Conservation (phyloP, 495 filamentous ascomycete genomes). For the Penicillium silybi region DNA sequence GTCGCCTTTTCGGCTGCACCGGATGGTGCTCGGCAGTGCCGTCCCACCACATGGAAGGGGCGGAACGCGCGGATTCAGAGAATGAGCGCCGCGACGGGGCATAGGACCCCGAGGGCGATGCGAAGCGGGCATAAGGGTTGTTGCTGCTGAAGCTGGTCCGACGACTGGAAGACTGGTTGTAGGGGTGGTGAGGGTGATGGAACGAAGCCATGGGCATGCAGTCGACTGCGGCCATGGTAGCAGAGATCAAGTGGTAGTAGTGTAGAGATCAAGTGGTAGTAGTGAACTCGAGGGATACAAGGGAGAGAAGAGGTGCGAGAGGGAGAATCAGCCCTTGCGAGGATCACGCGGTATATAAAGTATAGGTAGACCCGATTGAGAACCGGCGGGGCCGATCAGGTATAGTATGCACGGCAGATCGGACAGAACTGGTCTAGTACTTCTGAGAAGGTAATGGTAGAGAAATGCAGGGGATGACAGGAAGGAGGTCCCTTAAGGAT, state of each 20-base stretch:
- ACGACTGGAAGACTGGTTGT: slow-evolving; percentile 15
- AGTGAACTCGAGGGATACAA: background rate
- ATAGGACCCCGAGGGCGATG: slow-evolving; percentile 29
- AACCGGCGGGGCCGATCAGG: slow-evolving; percentile 6
- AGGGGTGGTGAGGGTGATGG: slow-evolving; percentile 25
- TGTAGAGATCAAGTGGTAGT: background rate
- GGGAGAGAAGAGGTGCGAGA: background rate
- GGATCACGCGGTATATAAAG: slow-evolving; percentile 11
- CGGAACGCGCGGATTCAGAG: slow-evolving; percentile 25
- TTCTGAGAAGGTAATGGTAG: too few relatives aligned
- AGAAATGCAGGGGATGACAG: background rate
- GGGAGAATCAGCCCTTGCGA: background rate
- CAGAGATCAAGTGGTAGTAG: background rate
- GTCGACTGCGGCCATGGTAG: slow-evolving; percentile 21
- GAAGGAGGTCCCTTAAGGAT: slow-evolving; percentile 1
- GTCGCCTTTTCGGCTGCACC: slow-evolving; percentile 25
- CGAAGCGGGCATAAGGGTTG: slow-evolving; percentile 37
- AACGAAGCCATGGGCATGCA: slow-evolving; percentile 23
- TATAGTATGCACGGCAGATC: slow-evolving; percentile 10
- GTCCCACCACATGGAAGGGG: slow-evolving; percentile 23
- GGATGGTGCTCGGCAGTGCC: slow-evolving; percentile 31
- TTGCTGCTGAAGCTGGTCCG: slow-evolving; percentile 23
- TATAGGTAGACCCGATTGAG: slow-evolving; percentile 3
- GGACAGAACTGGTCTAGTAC: slow-evolving; percentile 7
- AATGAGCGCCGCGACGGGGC: slow-evolving; percentile 18